These are phyloP conservation scores for Silybum marianum DNA, from an alignment of 129 eudicot genomes.

Conservation along the genomic window DNA sequence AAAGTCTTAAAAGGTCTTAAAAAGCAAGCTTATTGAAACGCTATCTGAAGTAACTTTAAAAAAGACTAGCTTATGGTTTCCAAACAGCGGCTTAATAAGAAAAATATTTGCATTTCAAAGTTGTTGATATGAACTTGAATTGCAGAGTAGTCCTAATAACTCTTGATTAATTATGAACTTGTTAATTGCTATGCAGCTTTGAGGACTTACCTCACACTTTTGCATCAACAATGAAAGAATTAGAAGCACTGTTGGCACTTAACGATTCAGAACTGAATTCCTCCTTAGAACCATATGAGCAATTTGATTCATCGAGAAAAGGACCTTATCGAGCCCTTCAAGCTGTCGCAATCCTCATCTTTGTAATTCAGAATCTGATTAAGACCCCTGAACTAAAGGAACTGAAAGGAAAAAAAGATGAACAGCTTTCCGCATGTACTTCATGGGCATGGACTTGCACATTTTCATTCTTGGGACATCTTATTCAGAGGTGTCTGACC, in stretches of 20 bases:
- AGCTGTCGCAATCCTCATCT: conserved; percentile 59
- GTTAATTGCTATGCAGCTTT: conserved; percentile 50
- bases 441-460: conserved; percentile 62
- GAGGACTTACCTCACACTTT: conserved; percentile 70
- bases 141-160: not conserved
- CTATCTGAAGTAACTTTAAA: not conserved
- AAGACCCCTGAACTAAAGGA: conserved; percentile 33
- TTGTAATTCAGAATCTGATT: conserved; percentile 48
- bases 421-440: conserved; percentile 33
- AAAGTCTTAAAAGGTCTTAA: not conserved
- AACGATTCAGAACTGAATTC: conserved; percentile 48
- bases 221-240: conserved; percentile 56
- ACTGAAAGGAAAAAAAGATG: conserved; percentile 29
- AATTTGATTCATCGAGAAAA: conserved; percentile 58
- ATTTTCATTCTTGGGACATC: conserved; percentile 73
- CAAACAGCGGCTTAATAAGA: not conserved
- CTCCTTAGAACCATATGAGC: conserved; percentile 60
- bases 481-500: conserved; percentile 57
- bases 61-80: not conserved
- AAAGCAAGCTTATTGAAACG: not conserved
- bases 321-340: conserved; percentile 95
- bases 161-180: conserved; percentile 6
- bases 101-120: not conserved
- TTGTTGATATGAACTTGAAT: not conserved
- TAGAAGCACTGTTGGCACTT: conserved; percentile 58